Percentiles rank a stretch among this genome's conserved stretches.
phyloP scores from a whole-genome alignment of 2,329 filamentous ascomycete genomes.

The Fusarium sp. region DNA sequence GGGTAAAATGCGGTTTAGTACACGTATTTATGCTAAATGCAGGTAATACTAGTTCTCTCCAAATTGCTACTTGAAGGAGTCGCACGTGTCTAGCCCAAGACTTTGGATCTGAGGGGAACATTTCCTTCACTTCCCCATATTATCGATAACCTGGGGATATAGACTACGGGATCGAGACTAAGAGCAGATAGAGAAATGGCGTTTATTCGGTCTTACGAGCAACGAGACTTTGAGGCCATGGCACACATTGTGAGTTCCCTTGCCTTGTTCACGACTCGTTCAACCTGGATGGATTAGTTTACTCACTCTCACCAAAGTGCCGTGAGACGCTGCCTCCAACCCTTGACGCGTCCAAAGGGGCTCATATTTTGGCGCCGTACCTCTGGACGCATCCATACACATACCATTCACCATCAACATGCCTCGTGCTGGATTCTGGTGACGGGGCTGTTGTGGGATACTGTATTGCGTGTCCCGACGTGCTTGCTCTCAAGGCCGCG shows the following conservation, averaged over 20 bases:
- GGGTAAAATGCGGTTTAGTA: no score
- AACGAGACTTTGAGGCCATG: conserved; percentile 58
- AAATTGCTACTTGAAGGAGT: no score
- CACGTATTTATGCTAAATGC: no score
- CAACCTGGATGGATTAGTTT: not conserved
- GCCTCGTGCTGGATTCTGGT: conserved; percentile 67
- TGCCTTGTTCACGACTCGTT: not conserved
- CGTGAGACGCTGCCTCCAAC: conserved; percentile 63
- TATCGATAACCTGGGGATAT: not conserved
- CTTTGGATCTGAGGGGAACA: no score
- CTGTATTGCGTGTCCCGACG: conserved; percentile 63
- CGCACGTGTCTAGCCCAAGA: no score
- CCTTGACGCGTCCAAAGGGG: conserved; percentile 55
- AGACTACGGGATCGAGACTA: not conserved
- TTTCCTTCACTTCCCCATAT: not conserved
- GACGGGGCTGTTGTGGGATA: conserved; percentile 63
- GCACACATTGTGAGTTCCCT: conserved; percentile 58
- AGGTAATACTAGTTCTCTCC: no score
- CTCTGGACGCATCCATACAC: conserved; percentile 68
- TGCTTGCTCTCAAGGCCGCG: conserved; percentile 55
- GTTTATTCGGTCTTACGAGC: conserved; percentile 60
- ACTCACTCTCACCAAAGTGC: conserved; percentile 55
- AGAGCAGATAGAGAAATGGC: conserved; percentile 54
- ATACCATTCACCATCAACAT: conserved; percentile 60
- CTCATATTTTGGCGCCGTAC: conserved; percentile 61